A percentile compares a stretch with the other conserved stretches of the same genome.
Evolutionary conservation across 73 alveolate species (phyloP).

Genomic region (Stentor coeruleus): DNA sequence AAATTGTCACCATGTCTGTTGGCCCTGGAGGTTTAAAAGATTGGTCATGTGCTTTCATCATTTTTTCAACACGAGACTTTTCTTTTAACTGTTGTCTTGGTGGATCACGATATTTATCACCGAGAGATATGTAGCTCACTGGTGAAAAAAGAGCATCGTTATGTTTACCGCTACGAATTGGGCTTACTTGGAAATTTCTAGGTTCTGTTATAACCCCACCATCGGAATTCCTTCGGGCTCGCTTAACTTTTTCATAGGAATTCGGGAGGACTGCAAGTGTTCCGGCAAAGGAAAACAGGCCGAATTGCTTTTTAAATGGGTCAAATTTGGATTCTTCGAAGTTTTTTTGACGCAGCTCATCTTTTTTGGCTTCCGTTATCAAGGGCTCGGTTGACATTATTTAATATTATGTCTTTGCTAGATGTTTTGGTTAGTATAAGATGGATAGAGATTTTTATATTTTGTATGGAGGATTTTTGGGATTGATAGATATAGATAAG

Average conservation of each 20-base stretch:
- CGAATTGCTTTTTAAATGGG: not conserved
- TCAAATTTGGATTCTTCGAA: conserved; percentile 8
- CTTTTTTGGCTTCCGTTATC: conserved; percentile 25
- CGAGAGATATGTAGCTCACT: not conserved
- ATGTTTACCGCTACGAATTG: not conserved
- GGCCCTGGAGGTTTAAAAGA: conserved; percentile 14
- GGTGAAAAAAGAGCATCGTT: not conserved
- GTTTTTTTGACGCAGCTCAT: not conserved
- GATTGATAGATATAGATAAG: too few species aligned
- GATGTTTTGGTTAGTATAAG: too few species aligned
- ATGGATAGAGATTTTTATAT: too few species aligned
- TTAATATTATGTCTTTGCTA: too few species aligned
- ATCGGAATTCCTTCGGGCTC: not conserved
- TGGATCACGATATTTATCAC: conserved; percentile 3
- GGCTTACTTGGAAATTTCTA: conserved; percentile 7
- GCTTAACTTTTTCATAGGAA: not conserved
- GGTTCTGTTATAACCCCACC: conserved; percentile 11
- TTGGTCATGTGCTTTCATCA: conserved; percentile 5
- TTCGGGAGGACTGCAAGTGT: not conserved
- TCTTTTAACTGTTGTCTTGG: not conserved
- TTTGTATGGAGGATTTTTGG: too few species aligned
- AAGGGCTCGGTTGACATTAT: too few species aligned
- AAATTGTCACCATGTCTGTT: not conserved
- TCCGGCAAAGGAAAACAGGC: conserved; percentile 19
- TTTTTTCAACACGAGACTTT: conserved; percentile 10